Evolutionary conservation across 129 eudicot genomes (phyloP).

Genomic region (Cynara cardunculus): DNA sequence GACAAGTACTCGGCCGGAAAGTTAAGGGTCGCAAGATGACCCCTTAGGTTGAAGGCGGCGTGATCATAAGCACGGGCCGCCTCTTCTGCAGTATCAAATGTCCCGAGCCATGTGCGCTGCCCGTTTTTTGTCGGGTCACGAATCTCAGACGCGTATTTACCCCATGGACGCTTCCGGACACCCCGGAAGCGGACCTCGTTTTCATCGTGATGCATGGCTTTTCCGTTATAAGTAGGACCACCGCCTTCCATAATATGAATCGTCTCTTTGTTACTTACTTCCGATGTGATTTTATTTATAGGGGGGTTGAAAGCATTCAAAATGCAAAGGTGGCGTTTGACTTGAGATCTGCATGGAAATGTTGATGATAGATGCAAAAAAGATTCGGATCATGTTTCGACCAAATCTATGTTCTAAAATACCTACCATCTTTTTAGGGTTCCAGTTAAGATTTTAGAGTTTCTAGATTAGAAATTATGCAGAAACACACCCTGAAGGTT

Average conservation of each 20-base stretch:
- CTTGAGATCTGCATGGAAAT: neutral
- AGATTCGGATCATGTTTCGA: constrained; percentile 21
- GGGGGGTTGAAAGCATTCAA: constrained; percentile 12
- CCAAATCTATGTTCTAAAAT: constrained; percentile 18
- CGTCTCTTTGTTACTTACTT: neutral
- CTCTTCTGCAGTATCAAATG: constrained; percentile 74
- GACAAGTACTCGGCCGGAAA: constrained; percentile 74
- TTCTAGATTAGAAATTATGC: neutral
- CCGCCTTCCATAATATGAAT: constrained; percentile 34
- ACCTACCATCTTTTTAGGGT: constrained; percentile 8
- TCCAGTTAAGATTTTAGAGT: neutral
- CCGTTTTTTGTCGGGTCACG: constrained; percentile 80
- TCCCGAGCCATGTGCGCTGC: constrained; percentile 80
- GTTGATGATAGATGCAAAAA: neutral
- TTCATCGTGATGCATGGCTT: constrained; percentile 37
- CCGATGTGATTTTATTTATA: constrained; percentile 14
- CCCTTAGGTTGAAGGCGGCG: constrained; percentile 65
- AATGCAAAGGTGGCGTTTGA: constrained; percentile 17
- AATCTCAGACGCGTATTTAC: constrained; percentile 83
- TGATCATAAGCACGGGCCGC: constrained; percentile 85
- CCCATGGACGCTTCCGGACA: constrained; percentile 86
- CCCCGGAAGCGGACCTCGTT: constrained; percentile 64
- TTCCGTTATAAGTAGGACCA: constrained; percentile 31
- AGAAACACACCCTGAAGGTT: too few species aligned
- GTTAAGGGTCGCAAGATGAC: constrained; percentile 76